These are phyloP conservation scores for Lonicera japonica DNA, from an alignment of 129 eudicot genomes.

Conservation along the genomic window DNA sequence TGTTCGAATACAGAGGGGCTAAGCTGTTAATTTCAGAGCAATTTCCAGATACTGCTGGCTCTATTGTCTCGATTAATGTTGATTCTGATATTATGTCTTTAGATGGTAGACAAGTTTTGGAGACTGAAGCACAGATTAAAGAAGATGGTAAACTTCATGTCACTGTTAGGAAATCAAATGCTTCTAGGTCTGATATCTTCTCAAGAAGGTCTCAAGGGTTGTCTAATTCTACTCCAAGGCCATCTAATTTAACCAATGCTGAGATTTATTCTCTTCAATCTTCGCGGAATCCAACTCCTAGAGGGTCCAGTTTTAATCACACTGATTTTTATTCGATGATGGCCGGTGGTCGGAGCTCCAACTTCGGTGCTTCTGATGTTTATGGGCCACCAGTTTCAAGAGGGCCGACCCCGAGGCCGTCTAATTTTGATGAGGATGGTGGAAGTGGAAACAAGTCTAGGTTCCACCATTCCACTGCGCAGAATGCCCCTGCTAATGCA, in stretches of 20 bases:
- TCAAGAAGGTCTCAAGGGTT: slow-evolving; percentile 21
- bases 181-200: slow-evolving; percentile 24
- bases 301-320: slow-evolving; percentile 44
- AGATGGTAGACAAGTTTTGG: slow-evolving; percentile 33
- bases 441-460: slow-evolving; percentile 35
- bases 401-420: slow-evolving; percentile 70
- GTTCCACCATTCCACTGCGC: slow-evolving; percentile 32
- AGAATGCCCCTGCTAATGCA: slow-evolving; percentile 11
- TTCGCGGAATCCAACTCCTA: slow-evolving; percentile 44
- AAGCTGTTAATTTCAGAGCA: slow-evolving; percentile 36
- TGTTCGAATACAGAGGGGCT: slow-evolving; percentile 55
- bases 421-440: slow-evolving; percentile 68
- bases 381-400: slow-evolving; percentile 53
- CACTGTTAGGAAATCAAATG: slow-evolving; percentile 40
- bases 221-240: slow-evolving; percentile 32
- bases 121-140: slow-evolving; percentile 34
- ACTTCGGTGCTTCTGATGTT: slow-evolving; percentile 72
- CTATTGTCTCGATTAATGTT: slow-evolving; percentile 32
- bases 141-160: slow-evolving; percentile 57
- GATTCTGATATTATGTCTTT: slow-evolving; percentile 51
- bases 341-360: slow-evolving; percentile 56
- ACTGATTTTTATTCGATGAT: slow-evolving; percentile 35
- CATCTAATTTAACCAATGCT: slow-evolving; percentile 30
- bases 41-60: slow-evolving; percentile 44
- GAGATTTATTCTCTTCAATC: slow-evolving; percentile 53